Conservation (phyloP, 352 stramenopile species). For the Aphanomyces euteiches region DNA sequence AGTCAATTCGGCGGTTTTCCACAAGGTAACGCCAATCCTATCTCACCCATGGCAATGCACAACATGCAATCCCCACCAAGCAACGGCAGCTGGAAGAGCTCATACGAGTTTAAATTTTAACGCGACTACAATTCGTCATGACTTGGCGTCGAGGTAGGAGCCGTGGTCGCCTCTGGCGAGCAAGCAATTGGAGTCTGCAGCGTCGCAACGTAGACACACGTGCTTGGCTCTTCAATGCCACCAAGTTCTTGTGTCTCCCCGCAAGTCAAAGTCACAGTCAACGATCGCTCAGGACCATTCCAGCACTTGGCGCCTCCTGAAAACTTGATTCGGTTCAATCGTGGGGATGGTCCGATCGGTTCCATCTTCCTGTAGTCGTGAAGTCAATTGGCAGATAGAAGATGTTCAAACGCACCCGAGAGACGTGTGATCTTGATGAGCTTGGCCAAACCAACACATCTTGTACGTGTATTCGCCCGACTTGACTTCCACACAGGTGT, state of each 20-base stretch:
- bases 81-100: conserved; percentile 16
- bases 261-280: conserved; percentile 74
- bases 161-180: conserved; percentile 1
- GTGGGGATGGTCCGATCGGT: conserved; percentile 12
- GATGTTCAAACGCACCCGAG: conserved; percentile 41
- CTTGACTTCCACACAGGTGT: conserved; percentile 64
- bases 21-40: not conserved
- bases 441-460: conserved; percentile 78
- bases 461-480: conserved; percentile 83
- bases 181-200: conserved; percentile 76
- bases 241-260: conserved; percentile 57
- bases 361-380: conserved; percentile 14
- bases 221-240: conserved; percentile 76
- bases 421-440: conserved; percentile 75
- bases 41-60: conserved; percentile 29
- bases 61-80: conserved; percentile 20
- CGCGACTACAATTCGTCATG: conserved; percentile 25
- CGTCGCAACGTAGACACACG: conserved; percentile 81
- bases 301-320: conserved; percentile 75
- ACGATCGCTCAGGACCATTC: conserved; percentile 79
- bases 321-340: conserved; percentile 45
- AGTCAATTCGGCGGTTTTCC: not conserved
- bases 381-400: conserved; percentile 20
- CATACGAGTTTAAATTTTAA: conserved; percentile 31
- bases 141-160: not conserved